Evolutionary conservation across 1,139 yeast species (phyloP).

Genomic region (Zygotorulaspora mrakii): DNA sequence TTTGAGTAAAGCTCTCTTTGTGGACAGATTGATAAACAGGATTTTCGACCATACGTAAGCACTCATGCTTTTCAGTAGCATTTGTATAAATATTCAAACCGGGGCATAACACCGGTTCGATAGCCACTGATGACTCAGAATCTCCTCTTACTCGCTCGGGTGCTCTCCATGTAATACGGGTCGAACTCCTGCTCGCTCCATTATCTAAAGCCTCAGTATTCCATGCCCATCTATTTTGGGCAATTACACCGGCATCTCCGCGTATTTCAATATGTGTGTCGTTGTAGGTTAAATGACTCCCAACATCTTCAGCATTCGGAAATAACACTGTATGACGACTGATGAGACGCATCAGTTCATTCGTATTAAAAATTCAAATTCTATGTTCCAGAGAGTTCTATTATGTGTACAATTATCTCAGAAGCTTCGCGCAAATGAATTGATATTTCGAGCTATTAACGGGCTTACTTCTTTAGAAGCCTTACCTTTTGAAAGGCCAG

Average conservation of each 20-base stretch:
- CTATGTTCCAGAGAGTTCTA: not conserved
- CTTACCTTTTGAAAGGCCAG: not conserved
- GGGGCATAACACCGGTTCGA: slow-evolving; percentile 9
- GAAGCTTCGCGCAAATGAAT: too few relatives aligned
- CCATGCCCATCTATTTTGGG: slow-evolving; percentile 17
- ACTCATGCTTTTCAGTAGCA: not conserved
- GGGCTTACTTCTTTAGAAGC: not conserved
- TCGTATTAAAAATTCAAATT: not conserved
- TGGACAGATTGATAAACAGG: slow-evolving; percentile 18
- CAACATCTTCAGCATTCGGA: slow-evolving; percentile 18
- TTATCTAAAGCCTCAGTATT: not conserved
- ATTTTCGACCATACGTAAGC: slow-evolving; percentile 13
- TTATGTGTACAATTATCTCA: too few relatives aligned
- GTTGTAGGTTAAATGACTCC: slow-evolving; percentile 12
- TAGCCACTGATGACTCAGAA: not conserved
- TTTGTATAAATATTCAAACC: slow-evolving; percentile 26
- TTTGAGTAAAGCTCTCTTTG: slow-evolving; percentile 12
- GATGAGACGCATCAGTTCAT: too few relatives aligned
- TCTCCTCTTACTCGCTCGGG: not conserved
- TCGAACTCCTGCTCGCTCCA: not conserved
- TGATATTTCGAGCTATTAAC: too few relatives aligned
- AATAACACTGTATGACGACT: slow-evolving; percentile 22
- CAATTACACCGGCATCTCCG: slow-evolving; percentile 15
- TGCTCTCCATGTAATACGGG: slow-evolving; percentile 24
- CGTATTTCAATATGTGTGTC: slow-evolving; percentile 20